Evolutionary conservation across 345 rosid genomes (phyloP).

Genomic region (Brassica juncea): DNA sequence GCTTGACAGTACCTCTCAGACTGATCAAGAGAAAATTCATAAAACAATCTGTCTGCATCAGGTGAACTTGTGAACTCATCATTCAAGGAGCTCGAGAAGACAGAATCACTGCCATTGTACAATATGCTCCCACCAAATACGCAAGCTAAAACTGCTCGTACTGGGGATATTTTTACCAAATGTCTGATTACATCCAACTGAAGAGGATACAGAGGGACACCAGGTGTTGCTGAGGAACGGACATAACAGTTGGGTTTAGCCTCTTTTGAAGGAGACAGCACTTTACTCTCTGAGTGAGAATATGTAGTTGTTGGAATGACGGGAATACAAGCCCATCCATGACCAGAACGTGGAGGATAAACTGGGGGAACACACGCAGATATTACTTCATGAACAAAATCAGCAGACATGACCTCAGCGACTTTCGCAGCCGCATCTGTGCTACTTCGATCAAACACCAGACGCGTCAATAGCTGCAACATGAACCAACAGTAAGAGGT

Average conservation of each 20-base stretch:
- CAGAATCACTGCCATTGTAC: slow-evolving; percentile 65
- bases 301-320: slow-evolving; percentile 55
- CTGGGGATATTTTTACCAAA: slow-evolving; percentile 91
- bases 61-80: slow-evolving; percentile 63
- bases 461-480: slow-evolving; percentile 91
- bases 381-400: slow-evolving; percentile 96
- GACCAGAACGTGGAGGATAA: slow-evolving; percentile 93
- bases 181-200: slow-evolving; percentile 88
- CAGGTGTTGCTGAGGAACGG: slow-evolving; percentile 72
- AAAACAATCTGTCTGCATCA: slow-evolving; percentile 74
- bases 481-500: slow-evolving; percentile 34
- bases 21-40: slow-evolving; percentile 97
- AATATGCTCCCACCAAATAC: slow-evolving; percentile 94
- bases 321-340: slow-evolving; percentile 98
- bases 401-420: slow-evolving; percentile 94
- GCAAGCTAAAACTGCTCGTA: slow-evolving; percentile 91
- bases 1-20: slow-evolving; percentile 76
- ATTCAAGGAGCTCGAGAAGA: slow-evolving; percentile 66
- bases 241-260: slow-evolving; percentile 74
- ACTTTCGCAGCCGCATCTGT: slow-evolving; percentile 97
- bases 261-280: slow-evolving; percentile 67
- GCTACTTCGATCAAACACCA: slow-evolving; percentile 91
- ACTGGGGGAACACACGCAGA: slow-evolving; percentile 98
- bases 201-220: slow-evolving; percentile 84
- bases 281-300: slow-evolving; percentile 63